Evolutionary conservation across 1,284 basidiomycete genomes (phyloP), one percentile per base, ranked within the genome.

Genomic region (Abortiporus biennis): DNA sequence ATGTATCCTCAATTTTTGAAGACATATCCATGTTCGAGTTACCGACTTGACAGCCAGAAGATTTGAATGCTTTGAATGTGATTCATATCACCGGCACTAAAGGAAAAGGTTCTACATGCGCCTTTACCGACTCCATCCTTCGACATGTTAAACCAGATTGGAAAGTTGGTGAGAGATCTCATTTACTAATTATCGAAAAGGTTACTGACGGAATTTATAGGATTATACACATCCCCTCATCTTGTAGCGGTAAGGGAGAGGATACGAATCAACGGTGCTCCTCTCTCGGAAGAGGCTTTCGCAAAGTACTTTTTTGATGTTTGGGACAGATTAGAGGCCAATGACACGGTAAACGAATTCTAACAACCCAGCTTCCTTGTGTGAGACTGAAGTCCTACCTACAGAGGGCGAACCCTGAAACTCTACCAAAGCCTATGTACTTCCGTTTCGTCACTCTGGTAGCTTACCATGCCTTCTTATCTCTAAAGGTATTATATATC

Each of bases 31-130:
- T n/a, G n/a, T n/a, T n/a, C n/a, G n/a, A n/a, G n/a, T n/a, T n/a
- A 41, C 41, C 38, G 38, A 47, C 32, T 29, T 44, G 39, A 32
- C 37, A 51, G 42, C 40, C 58, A 92, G 91, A 78, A 41, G 85
- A 94, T 53, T 71, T 99, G 40, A 94, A 99, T 62, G 66, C 67
- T 36, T 72, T 99, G 48, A 96, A 98, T 62, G 92, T 94, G 43
- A 78, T 99, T 24, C 96, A 99, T 67, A 85, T 99, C 56, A 95
- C 96, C 11, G 96, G 96, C 2, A 99, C 96, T 3, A 99, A 99
- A 66, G 96, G 96, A 35, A 99, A 99, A 62, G 96, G 96, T 2
- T 98, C 93, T 2, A 96, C 96, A 0, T 92, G 89, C 45, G 95
- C 96, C 2, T 99, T 99, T 55, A 76, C 78, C 2, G 83, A 91